Evolutionary conservation across 2,329 filamentous ascomycete species (phyloP).

Genomic region (Trichoderma endophyticum): DNA sequence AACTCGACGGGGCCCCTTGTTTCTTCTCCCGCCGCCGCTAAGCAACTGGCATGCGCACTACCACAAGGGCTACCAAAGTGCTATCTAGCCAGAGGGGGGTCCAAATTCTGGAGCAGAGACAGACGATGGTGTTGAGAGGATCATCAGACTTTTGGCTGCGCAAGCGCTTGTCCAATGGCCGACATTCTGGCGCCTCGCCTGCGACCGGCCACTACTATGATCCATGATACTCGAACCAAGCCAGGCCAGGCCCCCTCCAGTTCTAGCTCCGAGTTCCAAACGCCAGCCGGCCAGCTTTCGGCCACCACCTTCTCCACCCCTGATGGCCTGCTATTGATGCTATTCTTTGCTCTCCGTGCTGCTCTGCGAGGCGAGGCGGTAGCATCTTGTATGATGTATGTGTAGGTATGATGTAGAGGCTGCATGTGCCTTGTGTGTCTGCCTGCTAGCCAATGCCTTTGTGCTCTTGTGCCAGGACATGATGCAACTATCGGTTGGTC

Average conservation of each 20-base stretch:
- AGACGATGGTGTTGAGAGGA: background rate
- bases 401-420: background rate
- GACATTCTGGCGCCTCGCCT: background rate
- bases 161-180: background rate
- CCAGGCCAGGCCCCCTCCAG: background rate
- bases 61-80: too few species aligned
- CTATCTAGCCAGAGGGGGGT: too few species aligned
- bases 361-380: background rate
- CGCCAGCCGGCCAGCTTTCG: conserved; percentile 1
- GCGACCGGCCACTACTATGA: background rate
- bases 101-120: too few species aligned
- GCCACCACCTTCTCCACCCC: background rate
- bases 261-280: background rate
- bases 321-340: background rate
- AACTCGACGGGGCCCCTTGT: background rate
- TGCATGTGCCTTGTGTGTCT: background rate
- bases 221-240: background rate
- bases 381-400: background rate
- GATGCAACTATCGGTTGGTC: background rate
- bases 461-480: background rate
- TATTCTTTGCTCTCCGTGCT: background rate
- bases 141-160: conserved; percentile 1
- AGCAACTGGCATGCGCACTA: background rate
- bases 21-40: background rate
- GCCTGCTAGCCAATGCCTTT: background rate